Evolutionary conservation across 1,284 basidiomycete genomes (phyloP).

Genomic region (Boletus semigastroideus): DNA sequence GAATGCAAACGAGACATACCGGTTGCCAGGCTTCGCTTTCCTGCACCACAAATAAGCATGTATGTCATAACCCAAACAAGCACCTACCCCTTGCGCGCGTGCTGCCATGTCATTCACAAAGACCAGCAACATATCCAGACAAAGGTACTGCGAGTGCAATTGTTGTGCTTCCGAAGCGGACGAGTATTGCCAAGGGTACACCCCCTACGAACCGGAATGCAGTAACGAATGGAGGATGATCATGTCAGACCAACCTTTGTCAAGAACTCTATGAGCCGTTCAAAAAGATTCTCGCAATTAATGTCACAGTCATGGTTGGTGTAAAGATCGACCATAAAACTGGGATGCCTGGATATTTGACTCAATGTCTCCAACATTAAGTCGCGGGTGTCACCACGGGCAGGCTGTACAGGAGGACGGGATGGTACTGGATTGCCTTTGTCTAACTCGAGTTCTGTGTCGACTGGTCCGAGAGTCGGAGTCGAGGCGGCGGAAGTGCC

Average conservation of each 20-base stretch:
- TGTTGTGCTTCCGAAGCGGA: slow-evolving; percentile 70
- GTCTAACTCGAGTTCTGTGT: slow-evolving; percentile 48
- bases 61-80: slow-evolving; percentile 8
- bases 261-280: slow-evolving; percentile 87
- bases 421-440: slow-evolving; percentile 54
- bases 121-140: slow-evolving; percentile 84
- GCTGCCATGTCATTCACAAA: slow-evolving; percentile 90
- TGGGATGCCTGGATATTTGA: slow-evolving; percentile 77
- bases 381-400: slow-evolving; percentile 87
- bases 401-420: slow-evolving; percentile 65
- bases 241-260: slow-evolving; percentile 57
- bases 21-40: slow-evolving; percentile 57
- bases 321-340: slow-evolving; percentile 95
- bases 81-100: slow-evolving; percentile 69
- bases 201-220: slow-evolving; percentile 51
- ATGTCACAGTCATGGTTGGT: slow-evolving; percentile 97
- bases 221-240: not conserved
- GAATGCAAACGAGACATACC: slow-evolving; percentile 38
- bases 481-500: slow-evolving; percentile 52
- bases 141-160: slow-evolving; percentile 81
- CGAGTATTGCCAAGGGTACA: slow-evolving; percentile 65
- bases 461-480: slow-evolving; percentile 44
- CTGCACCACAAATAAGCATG: slow-evolving; percentile 30
- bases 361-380: slow-evolving; percentile 87
- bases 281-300: slow-evolving; percentile 96